A percentile compares a stretch with the other conserved stretches of the same genome.
Evolutionary conservation across 116 monocot genomes (phyloP).

Genomic region (Iris pallida): DNA sequence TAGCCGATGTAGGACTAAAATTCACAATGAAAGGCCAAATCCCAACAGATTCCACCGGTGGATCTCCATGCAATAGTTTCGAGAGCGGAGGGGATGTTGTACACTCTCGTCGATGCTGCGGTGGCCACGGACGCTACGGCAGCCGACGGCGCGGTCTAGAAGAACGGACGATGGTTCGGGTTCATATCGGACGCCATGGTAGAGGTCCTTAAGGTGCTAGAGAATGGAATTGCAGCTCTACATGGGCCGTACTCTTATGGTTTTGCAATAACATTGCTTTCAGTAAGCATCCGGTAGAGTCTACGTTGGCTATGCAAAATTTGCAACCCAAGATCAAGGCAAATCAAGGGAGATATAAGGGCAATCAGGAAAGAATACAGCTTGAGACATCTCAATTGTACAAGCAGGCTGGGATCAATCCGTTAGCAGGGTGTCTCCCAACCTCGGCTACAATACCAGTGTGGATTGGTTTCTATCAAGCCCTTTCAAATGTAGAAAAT

Average conservation of each 20-base stretch:
- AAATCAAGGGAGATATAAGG: slow-evolving; percentile 84
- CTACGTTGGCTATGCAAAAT: slow-evolving; percentile 94
- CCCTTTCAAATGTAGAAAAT: slow-evolving; percentile 99
- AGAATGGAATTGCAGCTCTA: slow-evolving; percentile 65
- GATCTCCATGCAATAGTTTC: slow-evolving; percentile 40
- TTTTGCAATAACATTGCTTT: slow-evolving; percentile 90
- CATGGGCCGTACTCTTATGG: slow-evolving; percentile 90
- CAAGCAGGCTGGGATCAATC: slow-evolving; percentile 97
- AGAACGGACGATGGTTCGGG: slow-evolving; percentile 92
- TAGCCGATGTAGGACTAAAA: no score
- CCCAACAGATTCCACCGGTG: slow-evolving; percentile 49
- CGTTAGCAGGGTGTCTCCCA: slow-evolving; percentile 91
- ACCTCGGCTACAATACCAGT: slow-evolving; percentile 98
- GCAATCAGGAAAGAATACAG: slow-evolving; percentile 96
- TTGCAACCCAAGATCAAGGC: slow-evolving; percentile 96
- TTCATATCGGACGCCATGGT: slow-evolving; percentile 95
- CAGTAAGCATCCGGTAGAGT: slow-evolving; percentile 93
- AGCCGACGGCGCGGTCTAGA: slow-evolving; percentile 41
- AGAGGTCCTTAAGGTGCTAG: slow-evolving; percentile 92
- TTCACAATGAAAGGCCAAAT: no score
- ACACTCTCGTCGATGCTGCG: slow-evolving; percentile 83
- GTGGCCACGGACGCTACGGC: slow-evolving; percentile 10
- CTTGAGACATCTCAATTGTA: slow-evolving; percentile 93
- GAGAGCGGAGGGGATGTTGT: slow-evolving; percentile 65
- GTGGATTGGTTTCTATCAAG: slow-evolving; percentile 98